Conservation (phyloP, 129 eudicot genomes). For the Chrysanthemum seticuspe region DNA sequence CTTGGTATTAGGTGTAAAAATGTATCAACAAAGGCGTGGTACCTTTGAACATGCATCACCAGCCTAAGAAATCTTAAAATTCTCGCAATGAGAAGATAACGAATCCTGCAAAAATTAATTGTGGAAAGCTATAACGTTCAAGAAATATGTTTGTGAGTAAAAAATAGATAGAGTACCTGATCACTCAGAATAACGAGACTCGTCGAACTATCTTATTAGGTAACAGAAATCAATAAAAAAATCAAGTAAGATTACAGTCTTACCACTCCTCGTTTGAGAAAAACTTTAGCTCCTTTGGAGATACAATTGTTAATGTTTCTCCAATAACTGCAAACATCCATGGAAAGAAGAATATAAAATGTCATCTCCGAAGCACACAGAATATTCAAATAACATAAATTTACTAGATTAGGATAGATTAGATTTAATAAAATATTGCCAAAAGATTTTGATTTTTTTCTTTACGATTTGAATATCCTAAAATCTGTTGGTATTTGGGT, state of each 20-base stretch:
- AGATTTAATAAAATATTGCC: no score
- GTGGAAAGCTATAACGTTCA: conserved; percentile 7
- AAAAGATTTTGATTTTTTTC: no score
- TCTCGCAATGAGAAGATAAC: conserved; percentile 94
- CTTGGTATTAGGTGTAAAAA: conserved; percentile 78
- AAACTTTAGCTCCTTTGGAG: conserved; percentile 60
- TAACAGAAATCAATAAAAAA: not conserved
- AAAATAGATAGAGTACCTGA: not conserved
- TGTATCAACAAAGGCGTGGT: conserved; percentile 85
- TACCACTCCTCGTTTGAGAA: conserved; percentile 96
- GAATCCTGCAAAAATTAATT: conserved; percentile 61
- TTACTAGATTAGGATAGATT: no score
- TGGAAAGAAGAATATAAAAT: conserved; percentile 16
- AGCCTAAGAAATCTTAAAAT: conserved; percentile 87
- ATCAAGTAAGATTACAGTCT: conserved; percentile 14
- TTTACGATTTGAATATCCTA: no score
- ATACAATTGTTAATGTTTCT: conserved; percentile 79
- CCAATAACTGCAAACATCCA: conserved; percentile 65
- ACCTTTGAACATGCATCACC: conserved; percentile 79
- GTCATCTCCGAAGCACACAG: not conserved
- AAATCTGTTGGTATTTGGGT: no score
- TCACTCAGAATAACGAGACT: no score
- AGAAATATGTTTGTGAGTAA: not conserved
- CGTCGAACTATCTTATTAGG: no score
- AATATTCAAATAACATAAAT: not conserved